Evolutionary conservation across 306 rosid species (phyloP).

Genomic region (Gynostemma pentaphyllum): DNA sequence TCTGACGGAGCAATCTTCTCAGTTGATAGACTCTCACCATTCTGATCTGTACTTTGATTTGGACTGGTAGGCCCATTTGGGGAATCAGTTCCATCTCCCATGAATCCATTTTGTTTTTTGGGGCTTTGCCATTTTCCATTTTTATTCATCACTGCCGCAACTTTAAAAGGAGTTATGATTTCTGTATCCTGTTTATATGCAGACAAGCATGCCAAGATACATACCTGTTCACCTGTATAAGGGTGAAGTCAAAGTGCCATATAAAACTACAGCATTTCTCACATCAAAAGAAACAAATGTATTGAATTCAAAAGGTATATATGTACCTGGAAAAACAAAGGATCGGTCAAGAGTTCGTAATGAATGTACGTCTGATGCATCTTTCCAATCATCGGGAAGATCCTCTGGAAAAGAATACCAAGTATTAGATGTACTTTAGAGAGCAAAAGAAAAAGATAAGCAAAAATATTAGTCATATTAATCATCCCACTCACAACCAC

Average conservation of each 20-base stretch:
- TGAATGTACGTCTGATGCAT: slow-evolving; percentile 58
- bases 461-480: background rate
- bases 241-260: slow-evolving; percentile 34
- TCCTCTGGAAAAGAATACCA: slow-evolving; percentile 46
- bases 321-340: slow-evolving; percentile 85
- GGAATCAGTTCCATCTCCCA: slow-evolving; percentile 26
- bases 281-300: slow-evolving; percentile 17
- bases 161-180: slow-evolving; percentile 66
- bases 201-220: slow-evolving; percentile 88
- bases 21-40: slow-evolving; percentile 26
- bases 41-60: slow-evolving; percentile 29
- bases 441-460: background rate
- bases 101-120: slow-evolving; percentile 37
- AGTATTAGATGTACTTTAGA: slow-evolving; percentile 14
- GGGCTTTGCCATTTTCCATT: slow-evolving; percentile 44
- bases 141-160: slow-evolving; percentile 56
- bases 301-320: slow-evolving; percentile 17
- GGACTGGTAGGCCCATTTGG: slow-evolving; percentile 26
- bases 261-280: slow-evolving; percentile 11
- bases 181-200: slow-evolving; percentile 73
- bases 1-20: slow-evolving; percentile 21
- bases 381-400: slow-evolving; percentile 72
- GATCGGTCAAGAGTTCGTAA: slow-evolving; percentile 57
- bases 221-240: slow-evolving; percentile 84
- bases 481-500: background rate